Evolutionary conservation across 352 stramenopile species (phyloP).

Genomic region (Saprolegnia parasitica): DNA sequence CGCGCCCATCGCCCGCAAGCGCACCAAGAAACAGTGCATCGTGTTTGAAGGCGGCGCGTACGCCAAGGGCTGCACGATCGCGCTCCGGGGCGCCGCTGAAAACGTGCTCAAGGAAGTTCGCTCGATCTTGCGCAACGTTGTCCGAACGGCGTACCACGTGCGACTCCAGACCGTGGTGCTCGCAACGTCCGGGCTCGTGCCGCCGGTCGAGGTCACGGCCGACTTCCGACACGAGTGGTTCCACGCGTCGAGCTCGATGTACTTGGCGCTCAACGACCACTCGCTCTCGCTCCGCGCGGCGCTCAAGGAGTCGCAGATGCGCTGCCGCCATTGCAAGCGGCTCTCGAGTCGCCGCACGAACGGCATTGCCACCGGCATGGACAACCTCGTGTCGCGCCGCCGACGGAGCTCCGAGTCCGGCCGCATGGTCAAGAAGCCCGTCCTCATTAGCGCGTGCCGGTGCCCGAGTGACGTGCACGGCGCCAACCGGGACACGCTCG

Average conservation of each 20-base stretch:
- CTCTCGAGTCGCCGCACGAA: background rate
- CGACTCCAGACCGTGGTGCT: conserved; percentile 59
- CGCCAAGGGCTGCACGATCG: conserved; percentile 75
- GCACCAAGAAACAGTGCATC: conserved; percentile 53
- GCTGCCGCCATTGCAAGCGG: conserved; percentile 79
- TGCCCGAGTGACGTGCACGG: conserved; percentile 59
- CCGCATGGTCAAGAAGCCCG: background rate
- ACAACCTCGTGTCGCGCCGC: conserved; percentile 79
- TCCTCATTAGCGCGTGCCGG: conserved; percentile 41
- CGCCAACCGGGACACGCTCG: conserved; percentile 55
- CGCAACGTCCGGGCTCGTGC: conserved; percentile 54
- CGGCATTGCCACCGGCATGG: conserved; percentile 47
- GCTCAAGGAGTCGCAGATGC: conserved; percentile 70
- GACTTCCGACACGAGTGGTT: conserved; percentile 60
- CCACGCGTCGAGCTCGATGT: conserved; percentile 74
- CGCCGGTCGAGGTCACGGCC: conserved; percentile 44
- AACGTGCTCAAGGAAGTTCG: conserved; percentile 70
- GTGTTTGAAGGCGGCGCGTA: conserved; percentile 78
- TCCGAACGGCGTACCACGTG: conserved; percentile 77
- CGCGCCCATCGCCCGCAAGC: background rate
- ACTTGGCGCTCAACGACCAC: conserved; percentile 82
- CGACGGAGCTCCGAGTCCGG: conserved; percentile 25
- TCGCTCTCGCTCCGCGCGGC: conserved; percentile 78
- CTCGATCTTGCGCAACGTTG: conserved; percentile 50
- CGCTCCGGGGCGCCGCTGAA: conserved; percentile 56